Conservation (phyloP, 2,329 filamentous ascomycete genomes). For the Paecilomyces dactylethromorphus region DNA sequence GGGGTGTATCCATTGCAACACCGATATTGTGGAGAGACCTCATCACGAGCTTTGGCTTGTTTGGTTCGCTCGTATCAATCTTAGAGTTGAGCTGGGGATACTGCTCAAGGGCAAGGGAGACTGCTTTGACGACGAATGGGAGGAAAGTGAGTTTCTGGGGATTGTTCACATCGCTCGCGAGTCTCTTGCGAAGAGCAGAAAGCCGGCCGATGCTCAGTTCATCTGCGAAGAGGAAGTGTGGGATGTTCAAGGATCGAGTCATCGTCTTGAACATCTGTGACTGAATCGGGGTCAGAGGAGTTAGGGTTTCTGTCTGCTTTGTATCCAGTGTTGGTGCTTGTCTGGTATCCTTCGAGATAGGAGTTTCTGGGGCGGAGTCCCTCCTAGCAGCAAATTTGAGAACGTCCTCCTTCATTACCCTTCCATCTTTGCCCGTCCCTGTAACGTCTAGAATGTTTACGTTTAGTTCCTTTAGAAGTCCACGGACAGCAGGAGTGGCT, state of each 20-base stretch:
- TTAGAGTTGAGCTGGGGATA: slow-evolving; percentile 85
- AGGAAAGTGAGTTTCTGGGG: slow-evolving; percentile 75
- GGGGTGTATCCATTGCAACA: slow-evolving; percentile 88
- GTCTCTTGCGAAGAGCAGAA: slow-evolving; percentile 61
- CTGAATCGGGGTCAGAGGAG: slow-evolving; percentile 71
- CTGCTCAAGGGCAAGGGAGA: slow-evolving; percentile 73
- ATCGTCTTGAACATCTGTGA: slow-evolving; percentile 96
- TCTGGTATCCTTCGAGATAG: slow-evolving; percentile 18
- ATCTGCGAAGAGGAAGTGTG: slow-evolving; percentile 92
- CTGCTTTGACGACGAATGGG: slow-evolving; percentile 91
- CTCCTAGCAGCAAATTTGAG: slow-evolving; percentile 59
- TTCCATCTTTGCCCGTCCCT: slow-evolving; percentile 83
- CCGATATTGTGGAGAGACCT: slow-evolving; percentile 90
- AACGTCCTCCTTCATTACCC: slow-evolving; percentile 90
- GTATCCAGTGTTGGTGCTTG: slow-evolving; percentile 31
- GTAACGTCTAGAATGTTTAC: slow-evolving; percentile 71
- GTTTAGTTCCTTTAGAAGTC: slow-evolving; percentile 72
- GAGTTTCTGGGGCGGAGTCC: slow-evolving; percentile 27
- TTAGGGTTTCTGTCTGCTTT: slow-evolving; percentile 59
- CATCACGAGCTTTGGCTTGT: slow-evolving; percentile 69
- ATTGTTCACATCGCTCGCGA: slow-evolving; percentile 55
- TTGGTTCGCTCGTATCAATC: slow-evolving; percentile 57
- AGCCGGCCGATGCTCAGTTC: slow-evolving; percentile 77
- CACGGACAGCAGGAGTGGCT: slow-evolving; percentile 87
- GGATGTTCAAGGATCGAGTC: slow-evolving; percentile 84